These are phyloP conservation scores for Raphanus sativus DNA, from an alignment of 345 rosid genomes.

Conservation along the genomic window DNA sequence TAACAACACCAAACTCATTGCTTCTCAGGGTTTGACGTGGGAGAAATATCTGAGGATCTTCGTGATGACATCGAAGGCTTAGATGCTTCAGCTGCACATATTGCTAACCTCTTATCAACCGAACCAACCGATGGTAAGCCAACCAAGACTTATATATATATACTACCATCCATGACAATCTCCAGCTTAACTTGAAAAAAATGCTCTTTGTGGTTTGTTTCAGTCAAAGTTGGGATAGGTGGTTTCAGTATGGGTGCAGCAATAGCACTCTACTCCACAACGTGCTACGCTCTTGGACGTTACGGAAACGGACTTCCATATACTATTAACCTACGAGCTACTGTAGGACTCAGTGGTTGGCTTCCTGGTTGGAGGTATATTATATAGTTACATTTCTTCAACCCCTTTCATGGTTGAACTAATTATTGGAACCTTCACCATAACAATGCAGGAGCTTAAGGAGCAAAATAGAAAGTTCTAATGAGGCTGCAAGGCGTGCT, in stretches of 20 bases:
- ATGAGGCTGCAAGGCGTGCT: conserved; percentile 56
- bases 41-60: conserved; percentile 62
- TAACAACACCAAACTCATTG: background rate
- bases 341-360: conserved; percentile 69
- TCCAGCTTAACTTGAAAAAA: conserved; percentile 17
- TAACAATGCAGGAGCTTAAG: conserved; percentile 50
- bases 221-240: conserved; percentile 64
- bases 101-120: conserved; percentile 68
- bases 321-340: conserved; percentile 48
- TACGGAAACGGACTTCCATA: conserved; percentile 54
- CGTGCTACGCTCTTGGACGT: conserved; percentile 54
- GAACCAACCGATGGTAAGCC: conserved; percentile 69
- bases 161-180: background rate
- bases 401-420: conserved; percentile 8
- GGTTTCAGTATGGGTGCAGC: conserved; percentile 91
- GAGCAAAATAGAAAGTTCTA: conserved; percentile 53
- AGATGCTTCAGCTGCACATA: conserved; percentile 80
- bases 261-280: conserved; percentile 61
- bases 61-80: conserved; percentile 70
- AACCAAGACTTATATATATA: background rate
- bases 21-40: conserved; percentile 67
- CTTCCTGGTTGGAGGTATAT: conserved; percentile 66
- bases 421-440: conserved; percentile 1
- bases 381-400: background rate
- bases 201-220: conserved; percentile 17